Evolutionary conservation across 345 rosid genomes (phyloP), one percentile per base, ranked within the genome.

Genomic region (Anacardium occidentale): DNA sequence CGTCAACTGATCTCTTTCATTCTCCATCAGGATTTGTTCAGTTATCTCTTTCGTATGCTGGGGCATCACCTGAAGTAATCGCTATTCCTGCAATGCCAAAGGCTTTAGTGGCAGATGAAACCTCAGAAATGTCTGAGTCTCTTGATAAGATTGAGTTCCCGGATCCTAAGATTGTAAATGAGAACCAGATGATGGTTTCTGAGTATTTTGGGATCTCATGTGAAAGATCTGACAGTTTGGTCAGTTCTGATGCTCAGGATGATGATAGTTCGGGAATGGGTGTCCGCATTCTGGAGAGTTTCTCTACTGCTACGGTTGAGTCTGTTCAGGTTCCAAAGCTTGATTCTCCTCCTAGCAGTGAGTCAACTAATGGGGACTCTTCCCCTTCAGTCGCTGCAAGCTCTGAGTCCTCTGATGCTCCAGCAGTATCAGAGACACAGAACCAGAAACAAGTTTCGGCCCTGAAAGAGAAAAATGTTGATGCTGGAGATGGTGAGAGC

Each of bases 11-110:
- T 81, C 73, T 95, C 74, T 93, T 91, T 85, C 97, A 96, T 80
- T 91, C 98, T 2, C 99, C 99, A 0, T 90, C 99, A 9, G 98
- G 99, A 75, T 96, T 91, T 80, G 93, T 96, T 75, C 89, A 86
- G 44, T 69, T 96, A 75, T 91, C 99, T 45, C 89, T 96, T 45
- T 85, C 89, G 2, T 96, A 96, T 54, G 75, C 40, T 15, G 99
- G 99, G 75, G 72, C 95, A 37, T 85, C 93, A 18, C 97, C 99
- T 3, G 99, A 95, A n/a, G 89, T 96, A 60, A 90, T 93, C 90
- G 82, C 85, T 11, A 83, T 93, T 69, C 83, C 96, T 50, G 68
- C 83, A 14, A 81, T 79, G 75, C 83, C 94, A 70, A 47, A 79
- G 66, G 70, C 80, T 69, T 26, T 77, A 76, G 75, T 85, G 54